Conservation (phyloP, 2,329 filamentous ascomycete genomes). For the Cercospora sp. region DNA sequence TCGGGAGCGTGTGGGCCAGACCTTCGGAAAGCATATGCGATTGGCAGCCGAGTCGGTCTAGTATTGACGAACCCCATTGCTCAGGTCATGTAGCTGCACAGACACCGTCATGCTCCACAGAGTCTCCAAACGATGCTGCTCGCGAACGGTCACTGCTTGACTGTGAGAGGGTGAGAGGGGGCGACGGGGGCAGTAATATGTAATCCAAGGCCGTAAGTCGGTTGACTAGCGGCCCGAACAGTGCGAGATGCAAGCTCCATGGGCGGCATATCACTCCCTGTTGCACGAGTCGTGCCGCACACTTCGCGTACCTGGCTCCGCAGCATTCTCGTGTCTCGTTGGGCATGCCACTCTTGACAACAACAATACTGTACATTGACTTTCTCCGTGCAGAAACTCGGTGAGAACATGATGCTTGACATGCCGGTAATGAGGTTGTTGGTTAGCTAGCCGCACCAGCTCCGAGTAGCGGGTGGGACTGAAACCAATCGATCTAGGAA, state of each 20-base stretch:
- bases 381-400: not conserved
- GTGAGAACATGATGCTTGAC: not conserved
- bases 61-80: not conserved
- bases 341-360: not conserved
- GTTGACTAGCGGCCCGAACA: not conserved
- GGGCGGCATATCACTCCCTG: not conserved
- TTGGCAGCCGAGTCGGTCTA: not conserved
- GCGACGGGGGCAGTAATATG: not conserved
- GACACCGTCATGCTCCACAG: not conserved
- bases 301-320: not conserved
- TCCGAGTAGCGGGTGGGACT: not conserved
- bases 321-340: not conserved
- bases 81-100: not conserved
- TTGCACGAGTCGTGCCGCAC: not conserved
- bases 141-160: not conserved
- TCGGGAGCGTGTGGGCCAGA: conserved; percentile 5
- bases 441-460: not conserved
- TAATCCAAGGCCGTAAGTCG: not conserved
- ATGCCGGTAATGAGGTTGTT: not conserved
- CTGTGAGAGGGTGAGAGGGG: not conserved
- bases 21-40: not conserved
- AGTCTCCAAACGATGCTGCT: not conserved
- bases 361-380: not conserved
- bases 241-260: not conserved
- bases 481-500: not conserved